Evolutionary conservation across 75 land plant species (phyloP), one percentile per base, ranked within the genome.

Genomic region (Cunninghamia lanceolata): DNA sequence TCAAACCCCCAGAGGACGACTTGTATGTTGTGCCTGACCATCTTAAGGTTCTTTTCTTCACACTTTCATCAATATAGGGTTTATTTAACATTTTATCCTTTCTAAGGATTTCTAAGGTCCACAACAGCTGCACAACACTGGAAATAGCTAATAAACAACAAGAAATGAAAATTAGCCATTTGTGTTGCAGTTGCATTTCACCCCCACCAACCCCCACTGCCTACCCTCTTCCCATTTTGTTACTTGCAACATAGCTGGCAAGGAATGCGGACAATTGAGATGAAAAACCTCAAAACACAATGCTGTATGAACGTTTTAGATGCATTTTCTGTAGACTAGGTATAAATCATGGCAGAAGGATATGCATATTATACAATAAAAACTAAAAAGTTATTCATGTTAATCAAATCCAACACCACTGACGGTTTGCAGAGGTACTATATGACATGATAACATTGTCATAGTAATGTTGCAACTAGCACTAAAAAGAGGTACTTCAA

Each of bases 11-110:
- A n/a, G 95, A 95, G 83, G 97, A 98, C 86, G 97, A 98, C 59
- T 85, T 98, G 13, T 98, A 95, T 83, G 91, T 90, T 66, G 93
- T 95, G 34, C 99, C 99, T 1, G 99, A 98, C 76, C 97, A 98
- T 89, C 97, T 98, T 7, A 98, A 98, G 91, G 99, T 34, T 39
- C 39, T 25, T 19, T 34, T 28, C 32, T n/a, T 47, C 13, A 15
- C 28, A 11, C 2, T 9, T 80, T 10, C 34, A 43, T 80, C 43
- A 78, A 43, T 80, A 45, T 28, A 28, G 47, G 82, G 46, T 80
- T 25, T 80, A 43, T n/a, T 80, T 43, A 10, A 73, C 4, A 34
- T 2, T 73, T 70, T 30, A 28, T n/a, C 28, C 34, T 30, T 70
- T n/a, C 34, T 70, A 25, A 63, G 28, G 71, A 5, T 56, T 56